A percentile compares a stretch with the other conserved stretches of the same genome.
These are phyloP conservation scores for Butyriboletus loyo DNA, from an alignment of 768 basidiomycete species.

Conservation along the genomic window DNA sequence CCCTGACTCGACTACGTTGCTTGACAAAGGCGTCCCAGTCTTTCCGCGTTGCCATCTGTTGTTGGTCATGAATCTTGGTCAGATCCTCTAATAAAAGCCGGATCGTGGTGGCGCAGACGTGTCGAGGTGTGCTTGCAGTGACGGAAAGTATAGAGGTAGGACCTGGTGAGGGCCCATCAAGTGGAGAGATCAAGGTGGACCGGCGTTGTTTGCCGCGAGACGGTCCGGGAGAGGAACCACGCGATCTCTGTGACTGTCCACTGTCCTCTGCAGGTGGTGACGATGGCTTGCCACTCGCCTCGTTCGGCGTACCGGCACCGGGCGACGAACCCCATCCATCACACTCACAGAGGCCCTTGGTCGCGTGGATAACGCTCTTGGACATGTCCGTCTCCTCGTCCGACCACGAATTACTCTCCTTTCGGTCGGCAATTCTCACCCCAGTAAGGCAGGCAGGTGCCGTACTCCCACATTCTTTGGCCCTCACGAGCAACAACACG, in stretches of 20 bases:
- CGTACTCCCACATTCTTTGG: slow-evolving; percentile 66
- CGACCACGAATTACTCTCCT: slow-evolving; percentile 76
- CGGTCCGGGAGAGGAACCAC: slow-evolving; percentile 46
- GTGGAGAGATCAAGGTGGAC: slow-evolving; percentile 37
- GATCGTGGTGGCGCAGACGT: slow-evolving; percentile 74
- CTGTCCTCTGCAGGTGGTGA: slow-evolving; percentile 19
- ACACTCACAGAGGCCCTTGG: slow-evolving; percentile 42
- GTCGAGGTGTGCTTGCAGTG: slow-evolving; percentile 61
- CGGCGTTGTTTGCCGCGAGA: slow-evolving; percentile 45
- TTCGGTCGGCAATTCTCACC: slow-evolving; percentile 81
- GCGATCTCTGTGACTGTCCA: slow-evolving; percentile 24
- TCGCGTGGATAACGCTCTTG: slow-evolving; percentile 34
- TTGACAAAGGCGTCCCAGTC: slow-evolving; percentile 91
- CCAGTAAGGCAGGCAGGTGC: slow-evolving; percentile 86
- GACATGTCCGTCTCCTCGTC: slow-evolving; percentile 52
- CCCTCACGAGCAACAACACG: slow-evolving; percentile 68
- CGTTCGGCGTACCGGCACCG: slow-evolving; percentile 5
- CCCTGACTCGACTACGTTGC: slow-evolving; percentile 52
- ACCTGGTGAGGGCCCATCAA: slow-evolving; percentile 11
- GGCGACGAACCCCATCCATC: slow-evolving; percentile 27
- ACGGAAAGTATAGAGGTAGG: slow-evolving; percentile 57
- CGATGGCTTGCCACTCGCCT: slow-evolving; percentile 9
- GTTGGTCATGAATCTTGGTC: slow-evolving; percentile 78
- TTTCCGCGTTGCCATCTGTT: slow-evolving; percentile 62
- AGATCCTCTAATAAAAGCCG: slow-evolving; percentile 71